Evolutionary conservation across 2,329 filamentous ascomycete species (phyloP), one percentile per base, ranked within the genome.

Genomic region (Colletotrichum godetiae): DNA sequence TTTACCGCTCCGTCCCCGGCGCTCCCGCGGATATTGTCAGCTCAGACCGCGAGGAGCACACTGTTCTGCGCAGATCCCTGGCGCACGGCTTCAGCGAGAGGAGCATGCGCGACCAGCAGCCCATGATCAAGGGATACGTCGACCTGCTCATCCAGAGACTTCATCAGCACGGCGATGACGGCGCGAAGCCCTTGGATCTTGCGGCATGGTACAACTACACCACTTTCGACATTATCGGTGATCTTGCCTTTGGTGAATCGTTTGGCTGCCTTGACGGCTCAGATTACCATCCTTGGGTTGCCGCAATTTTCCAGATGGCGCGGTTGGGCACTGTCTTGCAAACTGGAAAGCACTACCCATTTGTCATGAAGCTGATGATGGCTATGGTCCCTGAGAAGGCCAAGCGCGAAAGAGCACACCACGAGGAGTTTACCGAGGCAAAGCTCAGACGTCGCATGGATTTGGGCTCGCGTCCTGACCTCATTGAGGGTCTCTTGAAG

Each of bases 131-230:
- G 67, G 73, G 75, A 0, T 85, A 86, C 74, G 81, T 85, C 24
- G 78, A 83, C 59, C 74, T 85, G 11, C 80, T 87, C 46, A 79
- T 86, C 33, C 58, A 77, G 7, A 80, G 79, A 33, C 75, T 87
- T 35, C 78, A 76, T 31, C 81, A 84, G 29, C 77, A 82, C 1
- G 75, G 67, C 10, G 63, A 29, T 0, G 27, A 63, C 5, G 74
- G 74, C 2, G 52, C 58, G 0, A 70, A 73, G 56, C 19, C 65
- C 2, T 37, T 79, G 56, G 75, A 82, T 58, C 62, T 81, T n/a
- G 74, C 74, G 0, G 63, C 71, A 15, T 81, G 76, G 80, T 80
- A 77, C 75, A 78, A 77, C 49, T 79, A 65, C 49, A 74, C 75
- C 6, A 80, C 80, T 0, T 81, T 81, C 49, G 80, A 81, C 52